These are phyloP conservation scores for Lactarius hatsudake DNA, from an alignment of 768 basidiomycete species.

Conservation along the genomic window DNA sequence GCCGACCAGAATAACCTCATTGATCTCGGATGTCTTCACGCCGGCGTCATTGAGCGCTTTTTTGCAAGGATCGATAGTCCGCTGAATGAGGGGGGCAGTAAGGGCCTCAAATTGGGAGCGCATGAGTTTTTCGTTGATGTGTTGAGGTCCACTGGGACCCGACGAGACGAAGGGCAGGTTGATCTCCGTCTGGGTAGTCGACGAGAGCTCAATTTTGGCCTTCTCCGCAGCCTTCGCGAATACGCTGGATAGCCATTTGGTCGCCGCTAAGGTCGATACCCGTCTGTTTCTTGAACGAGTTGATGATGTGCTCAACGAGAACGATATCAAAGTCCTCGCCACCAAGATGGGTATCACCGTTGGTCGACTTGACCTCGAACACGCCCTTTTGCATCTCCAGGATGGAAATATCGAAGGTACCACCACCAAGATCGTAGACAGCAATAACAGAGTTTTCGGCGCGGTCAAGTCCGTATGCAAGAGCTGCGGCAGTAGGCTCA, in stretches of 20 bases:
- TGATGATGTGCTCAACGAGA: conserved; percentile 80
- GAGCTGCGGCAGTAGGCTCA: conserved; percentile 97
- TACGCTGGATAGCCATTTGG: conserved; percentile 96
- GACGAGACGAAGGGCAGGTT: conserved; percentile 98
- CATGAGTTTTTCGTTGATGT: conserved; percentile 89
- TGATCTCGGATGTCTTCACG: conserved; percentile 87
- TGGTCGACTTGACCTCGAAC: conserved; percentile 99
- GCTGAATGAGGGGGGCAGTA: conserved; percentile 76
- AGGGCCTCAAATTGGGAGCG: conserved; percentile 90
- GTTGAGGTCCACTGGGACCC: conserved; percentile 91
- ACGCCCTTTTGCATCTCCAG: conserved; percentile 99
- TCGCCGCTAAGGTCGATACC: conserved; percentile 81
- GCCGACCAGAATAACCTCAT: conserved; percentile 97
- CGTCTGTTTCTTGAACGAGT: conserved; percentile 92
- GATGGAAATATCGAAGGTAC: conserved; percentile 99
- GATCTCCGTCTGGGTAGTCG: conserved; percentile 92
- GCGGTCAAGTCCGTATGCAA: conserved; percentile 95
- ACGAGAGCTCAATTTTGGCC: conserved; percentile 97
- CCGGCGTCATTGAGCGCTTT: conserved; percentile 94
- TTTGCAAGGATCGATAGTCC: conserved; percentile 94
- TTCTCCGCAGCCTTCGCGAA: conserved; percentile 99
- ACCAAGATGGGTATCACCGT: conserved; percentile 96
- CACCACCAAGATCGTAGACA: conserved; percentile 97
- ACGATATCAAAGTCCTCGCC: conserved; percentile 96
- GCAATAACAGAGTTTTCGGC: conserved; percentile 82